Base-by-base conservation (phyloP, 2,329 filamentous ascomycete species). In the Exophiala spinifera region DNA sequence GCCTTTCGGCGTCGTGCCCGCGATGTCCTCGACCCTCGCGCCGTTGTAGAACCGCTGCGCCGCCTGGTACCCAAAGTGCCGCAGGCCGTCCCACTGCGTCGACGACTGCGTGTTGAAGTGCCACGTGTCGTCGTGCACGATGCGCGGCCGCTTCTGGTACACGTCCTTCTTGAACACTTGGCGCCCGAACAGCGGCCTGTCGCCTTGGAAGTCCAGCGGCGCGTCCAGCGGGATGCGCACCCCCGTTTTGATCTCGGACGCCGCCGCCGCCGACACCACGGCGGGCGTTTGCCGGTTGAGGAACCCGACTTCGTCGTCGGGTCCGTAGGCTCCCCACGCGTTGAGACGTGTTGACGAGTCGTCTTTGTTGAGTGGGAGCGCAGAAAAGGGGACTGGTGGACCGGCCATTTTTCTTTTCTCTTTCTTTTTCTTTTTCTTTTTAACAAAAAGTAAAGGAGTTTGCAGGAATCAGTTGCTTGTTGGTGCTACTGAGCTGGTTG, bases 251-350 rank as follows among this genome's bases (percentile, higher is more conserved):
- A 79, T 79, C 60, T 79, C 76, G 15, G 68, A 65, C 1, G 75
- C 70, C 4, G 62, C 62, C 0, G 76, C 76, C 5, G 67, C 64
- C 6, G 67, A 67, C 17, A 76, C 70, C 10, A 69, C 70, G n/a
- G 69, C 64, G 0, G 76, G 72, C 0, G 79, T 82, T 50, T 83
- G 71, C 2, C 80, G 70, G 63, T 82, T 82, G 1, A 83, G 69
- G 61, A 76, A 79, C 20, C 80, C 80, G 10, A 80, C 70, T 59
- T 82, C 69, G 55, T 83, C 80, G 2, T 70, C 53, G 4, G 69
- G 63, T 2, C 79, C 79, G 57, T 79, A 82, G 3, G 80, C 73
- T 1, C 79, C 79, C 80, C 80, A 83, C 4, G 80, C 77, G 53
- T 82, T 82, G 40, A 63, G 57, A 3, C 61, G 61, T 4, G 61